phyloP scores from a whole-genome alignment of 768 basidiomycete species.

The Boletus pseudopeckii region DNA sequence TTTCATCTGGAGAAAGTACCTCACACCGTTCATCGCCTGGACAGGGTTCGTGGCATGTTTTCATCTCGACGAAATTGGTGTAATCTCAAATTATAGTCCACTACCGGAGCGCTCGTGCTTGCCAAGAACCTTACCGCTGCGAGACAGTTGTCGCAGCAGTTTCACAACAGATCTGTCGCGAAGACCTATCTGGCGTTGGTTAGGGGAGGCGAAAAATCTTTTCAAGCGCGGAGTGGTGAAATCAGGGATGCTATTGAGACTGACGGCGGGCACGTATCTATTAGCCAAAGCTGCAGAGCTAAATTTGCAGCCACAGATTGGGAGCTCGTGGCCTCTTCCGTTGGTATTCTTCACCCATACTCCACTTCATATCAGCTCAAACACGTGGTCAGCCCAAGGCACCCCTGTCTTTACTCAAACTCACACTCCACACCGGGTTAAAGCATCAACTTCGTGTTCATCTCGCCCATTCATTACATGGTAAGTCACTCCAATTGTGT shows the following conservation, averaged over 20 bases:
- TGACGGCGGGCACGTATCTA: conserved; percentile 42
- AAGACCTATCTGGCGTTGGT: conserved; percentile 69
- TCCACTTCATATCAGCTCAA: conserved; percentile 26
- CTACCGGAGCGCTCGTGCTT: conserved; percentile 61
- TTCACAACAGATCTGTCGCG: conserved; percentile 42
- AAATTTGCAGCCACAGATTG: conserved; percentile 44
- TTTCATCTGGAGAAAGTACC: conserved; percentile 38
- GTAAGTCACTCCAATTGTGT: conserved; percentile 30
- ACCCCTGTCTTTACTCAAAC: conserved; percentile 55
- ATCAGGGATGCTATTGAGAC: conserved; percentile 42
- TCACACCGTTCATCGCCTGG: conserved; percentile 59
- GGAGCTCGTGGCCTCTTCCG: conserved; percentile 58
- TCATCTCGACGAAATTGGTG: neutral
- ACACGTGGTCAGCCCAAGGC: conserved; percentile 32
- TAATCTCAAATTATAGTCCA: conserved; percentile 38
- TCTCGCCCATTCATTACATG: conserved; percentile 46
- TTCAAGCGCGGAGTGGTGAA: conserved; percentile 37
- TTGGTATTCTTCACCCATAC: conserved; percentile 31
- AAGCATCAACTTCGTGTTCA: conserved; percentile 76
- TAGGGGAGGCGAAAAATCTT: conserved; percentile 47
- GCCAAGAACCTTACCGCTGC: conserved; percentile 44
- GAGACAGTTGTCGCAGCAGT: conserved; percentile 53
- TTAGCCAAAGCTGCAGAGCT: conserved; percentile 28
- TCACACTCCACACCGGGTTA: conserved; percentile 56
- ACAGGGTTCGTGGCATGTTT: conserved; percentile 45